Conservation (phyloP, 164 flowering plant species). For the Macadamia tetraphylla region DNA sequence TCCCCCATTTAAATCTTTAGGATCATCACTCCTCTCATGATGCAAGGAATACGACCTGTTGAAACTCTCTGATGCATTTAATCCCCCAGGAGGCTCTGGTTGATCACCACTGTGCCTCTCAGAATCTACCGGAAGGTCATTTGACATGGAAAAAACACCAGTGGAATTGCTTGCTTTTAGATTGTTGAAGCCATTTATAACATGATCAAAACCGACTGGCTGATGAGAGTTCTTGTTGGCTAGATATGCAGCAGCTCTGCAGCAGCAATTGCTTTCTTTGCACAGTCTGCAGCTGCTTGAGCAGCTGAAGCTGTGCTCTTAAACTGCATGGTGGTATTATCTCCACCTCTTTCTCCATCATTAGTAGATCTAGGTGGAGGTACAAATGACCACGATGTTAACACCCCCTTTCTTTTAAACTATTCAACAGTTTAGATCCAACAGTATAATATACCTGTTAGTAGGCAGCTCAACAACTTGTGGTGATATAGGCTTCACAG, state of each 20-base stretch:
- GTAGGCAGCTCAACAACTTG: constrained; percentile 27
- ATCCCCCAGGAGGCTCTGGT: constrained; percentile 15
- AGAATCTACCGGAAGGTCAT: background rate
- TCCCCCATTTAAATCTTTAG: constrained; percentile 13
- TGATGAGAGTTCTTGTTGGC: constrained; percentile 37
- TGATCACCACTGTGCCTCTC: constrained; percentile 10
- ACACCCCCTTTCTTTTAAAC: background rate
- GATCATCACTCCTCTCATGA: constrained; percentile 18
- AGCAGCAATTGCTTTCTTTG: constrained; percentile 78
- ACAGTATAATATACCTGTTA: constrained; percentile 27
- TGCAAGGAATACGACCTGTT: constrained; percentile 18
- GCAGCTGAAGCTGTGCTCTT: constrained; percentile 73
- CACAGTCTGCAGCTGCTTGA: constrained; percentile 77
- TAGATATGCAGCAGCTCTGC: constrained; percentile 78
- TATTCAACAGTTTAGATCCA: background rate
- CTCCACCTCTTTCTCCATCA: constrained; percentile 18
- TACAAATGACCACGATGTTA: constrained; percentile 1
- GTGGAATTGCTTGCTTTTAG: constrained; percentile 8
- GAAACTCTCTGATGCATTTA: constrained; percentile 21
- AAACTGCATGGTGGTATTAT: constrained; percentile 24
- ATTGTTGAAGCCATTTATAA: constrained; percentile 5
- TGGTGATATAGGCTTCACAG: constrained; percentile 36
- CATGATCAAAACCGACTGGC: constrained; percentile 9
- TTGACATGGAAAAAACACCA: background rate
- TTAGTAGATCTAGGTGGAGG: constrained; percentile 15